Evolutionary conservation across 306 rosid genomes (phyloP).

Genomic region (Trifolium pratense): DNA sequence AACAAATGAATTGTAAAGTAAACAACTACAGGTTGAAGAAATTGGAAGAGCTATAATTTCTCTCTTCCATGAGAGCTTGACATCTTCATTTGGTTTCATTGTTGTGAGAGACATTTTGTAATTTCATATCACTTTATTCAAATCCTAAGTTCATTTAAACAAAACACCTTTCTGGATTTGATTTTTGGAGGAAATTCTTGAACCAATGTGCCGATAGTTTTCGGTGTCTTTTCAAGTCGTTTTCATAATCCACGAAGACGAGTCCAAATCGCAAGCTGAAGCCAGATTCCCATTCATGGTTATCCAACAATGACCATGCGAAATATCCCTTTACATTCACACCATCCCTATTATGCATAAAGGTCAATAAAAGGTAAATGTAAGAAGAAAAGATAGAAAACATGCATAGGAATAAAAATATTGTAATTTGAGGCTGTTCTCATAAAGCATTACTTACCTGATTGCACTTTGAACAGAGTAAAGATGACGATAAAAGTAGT

Average conservation of each 20-base stretch:
- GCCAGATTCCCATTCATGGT: conserved; percentile 58
- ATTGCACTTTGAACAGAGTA: conserved; percentile 52
- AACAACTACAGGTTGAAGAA: neutral
- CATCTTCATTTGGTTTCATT: neutral
- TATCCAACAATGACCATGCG: conserved; percentile 62
- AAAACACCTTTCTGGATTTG: neutral
- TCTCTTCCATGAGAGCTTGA: neutral
- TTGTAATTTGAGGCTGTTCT: neutral
- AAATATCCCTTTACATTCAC: conserved; percentile 62
- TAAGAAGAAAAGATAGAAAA: neutral
- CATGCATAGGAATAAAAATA: neutral
- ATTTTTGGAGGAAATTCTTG: conserved; percentile 51
- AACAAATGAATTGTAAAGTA: neutral
- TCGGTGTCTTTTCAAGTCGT: conserved; percentile 52
- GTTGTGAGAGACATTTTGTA: neutral
- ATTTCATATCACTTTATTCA: neutral
- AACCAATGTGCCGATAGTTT: conserved; percentile 62
- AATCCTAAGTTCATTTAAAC: neutral
- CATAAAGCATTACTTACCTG: conserved; percentile 44
- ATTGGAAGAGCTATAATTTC: neutral
- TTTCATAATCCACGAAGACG: conserved; percentile 49
- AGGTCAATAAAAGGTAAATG: neutral
- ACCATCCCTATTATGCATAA: conserved; percentile 35
- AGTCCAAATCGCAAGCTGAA: conserved; percentile 57
- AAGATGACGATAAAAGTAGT: conserved; percentile 61